A percentile compares a stretch with the other conserved stretches of the same genome.
phyloP scores from a whole-genome alignment of 805 yeast species.

The Priceomyces melissophilus region DNA sequence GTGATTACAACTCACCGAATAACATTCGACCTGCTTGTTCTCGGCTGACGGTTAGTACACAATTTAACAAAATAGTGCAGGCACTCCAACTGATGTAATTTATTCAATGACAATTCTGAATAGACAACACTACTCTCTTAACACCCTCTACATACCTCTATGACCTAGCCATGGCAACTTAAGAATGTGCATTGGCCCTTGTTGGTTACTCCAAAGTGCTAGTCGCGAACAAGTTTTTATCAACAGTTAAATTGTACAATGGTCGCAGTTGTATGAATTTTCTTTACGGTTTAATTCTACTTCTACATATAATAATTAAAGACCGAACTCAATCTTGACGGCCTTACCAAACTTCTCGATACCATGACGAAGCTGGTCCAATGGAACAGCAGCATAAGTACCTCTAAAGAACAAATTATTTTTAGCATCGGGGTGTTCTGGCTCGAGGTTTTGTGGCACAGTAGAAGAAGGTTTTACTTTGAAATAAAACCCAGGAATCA shows the following conservation, averaged over 20 bases:
- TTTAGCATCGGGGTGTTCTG: conserved; percentile 41
- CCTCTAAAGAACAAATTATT: conserved; percentile 73
- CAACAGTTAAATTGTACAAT: no score
- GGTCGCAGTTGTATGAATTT: no score
- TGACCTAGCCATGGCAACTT: conserved; percentile 47
- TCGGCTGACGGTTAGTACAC: conserved; percentile 54
- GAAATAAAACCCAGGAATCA: conserved; percentile 87
- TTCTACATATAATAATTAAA: no score
- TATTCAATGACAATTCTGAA: no score
- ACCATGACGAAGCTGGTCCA: conserved; percentile 59
- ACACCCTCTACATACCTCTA: conserved; percentile 34
- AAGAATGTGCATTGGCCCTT: conserved; percentile 37
- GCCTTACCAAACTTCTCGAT: conserved; percentile 67
- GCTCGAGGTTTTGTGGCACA: conserved; percentile 53
- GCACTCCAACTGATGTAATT: no score
- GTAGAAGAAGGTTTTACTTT: conserved; percentile 50
- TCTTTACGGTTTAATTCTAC: no score
- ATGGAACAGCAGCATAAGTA: conserved; percentile 81
- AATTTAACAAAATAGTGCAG: no score
- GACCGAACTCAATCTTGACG: conserved; percentile 51
- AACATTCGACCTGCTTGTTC: conserved; percentile 75
- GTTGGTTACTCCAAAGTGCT: no score
- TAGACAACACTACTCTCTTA: no score
- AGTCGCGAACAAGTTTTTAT: no score
- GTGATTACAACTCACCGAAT: conserved; percentile 73